Base-by-base conservation (phyloP, 2,329 filamentous ascomycete genomes). In the Aureobasidium mangrovei region DNA sequence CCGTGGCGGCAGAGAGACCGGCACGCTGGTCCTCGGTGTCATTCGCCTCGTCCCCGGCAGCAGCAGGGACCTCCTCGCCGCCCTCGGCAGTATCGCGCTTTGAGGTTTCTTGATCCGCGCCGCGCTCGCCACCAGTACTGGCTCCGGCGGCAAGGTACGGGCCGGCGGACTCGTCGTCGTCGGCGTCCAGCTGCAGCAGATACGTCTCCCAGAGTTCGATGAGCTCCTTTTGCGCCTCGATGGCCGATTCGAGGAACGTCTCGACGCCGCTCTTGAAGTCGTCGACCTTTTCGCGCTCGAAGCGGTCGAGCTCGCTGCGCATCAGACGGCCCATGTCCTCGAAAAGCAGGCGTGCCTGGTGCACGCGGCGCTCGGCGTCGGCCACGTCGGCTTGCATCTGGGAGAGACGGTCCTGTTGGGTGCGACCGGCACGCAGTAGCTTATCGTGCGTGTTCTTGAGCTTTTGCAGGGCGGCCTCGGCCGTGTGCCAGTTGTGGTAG, bases 201-300 rank as follows among this genome's bases (percentile, higher is more conserved):
- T 95, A 98, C 0, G 93, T 97, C 73, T 98, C 93, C 93, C 93
- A 98, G 59, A 97, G 85, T 72, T 98, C 93, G 64, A 84, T 84
- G 59, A 84, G 73, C 81, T 98, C 93, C 73, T 98, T 98, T 74
- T 98, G 93, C 54, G 91, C 93, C 72, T 98, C 93, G 3, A 98
- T 90, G 3, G 93, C 89, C 65, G 93, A 91, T 75, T 98, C 93
- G 63, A 98, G 72, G 72, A 95, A 98, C 1, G 93, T 98, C 74
- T 98, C 93, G 2, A 98, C 91, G 0, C 91, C 91, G 59, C 87
- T 93, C 77, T 98, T 98, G 71, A 98, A 98, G 68, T 98, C 93
- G 68, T 98, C 93, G 3, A 98, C 93, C 76, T 98, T 98, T 72
- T 98, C 93, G 63, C 81, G 82, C 73, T 98, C 93, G 65, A 98